phyloP scores from a whole-genome alignment of 371 early-diverging fungal genomes.

The Apophysomyces trapeziformis region DNA sequence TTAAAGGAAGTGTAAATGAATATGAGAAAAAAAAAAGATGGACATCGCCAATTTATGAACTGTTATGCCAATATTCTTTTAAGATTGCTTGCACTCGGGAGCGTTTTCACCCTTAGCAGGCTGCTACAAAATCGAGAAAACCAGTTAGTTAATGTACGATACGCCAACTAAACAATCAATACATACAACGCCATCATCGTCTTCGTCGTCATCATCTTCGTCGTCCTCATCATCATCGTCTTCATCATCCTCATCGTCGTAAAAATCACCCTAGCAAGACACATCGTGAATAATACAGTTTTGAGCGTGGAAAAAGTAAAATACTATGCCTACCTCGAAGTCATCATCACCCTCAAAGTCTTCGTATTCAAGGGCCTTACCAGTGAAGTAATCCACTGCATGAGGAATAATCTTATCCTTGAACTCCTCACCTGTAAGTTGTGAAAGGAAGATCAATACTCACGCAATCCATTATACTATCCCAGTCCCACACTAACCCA shows the following conservation, averaged over 20 bases:
- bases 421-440: conserved; percentile 72
- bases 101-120: conserved; percentile 60
- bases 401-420: conserved; percentile 95
- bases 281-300: no score
- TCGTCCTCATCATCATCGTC: conserved; percentile 58
- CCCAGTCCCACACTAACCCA: conserved; percentile 54
- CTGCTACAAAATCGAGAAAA: conserved; percentile 16
- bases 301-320: background rate
- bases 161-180: conserved; percentile 5
- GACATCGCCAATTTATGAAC: background rate
- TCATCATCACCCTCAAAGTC: conserved; percentile 73
- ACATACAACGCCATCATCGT: conserved; percentile 63
- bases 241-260: conserved; percentile 72
- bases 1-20: conserved; percentile 9
- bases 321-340: conserved; percentile 55
- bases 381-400: conserved; percentile 98
- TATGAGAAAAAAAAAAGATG: conserved; percentile 10
- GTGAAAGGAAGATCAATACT: conserved; percentile 2
- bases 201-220: conserved; percentile 54
- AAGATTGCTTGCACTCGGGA: conserved; percentile 68
- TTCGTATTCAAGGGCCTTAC: conserved; percentile 88
- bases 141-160: background rate
- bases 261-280: conserved; percentile 56
- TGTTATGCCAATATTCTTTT: conserved; percentile 17
- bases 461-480: background rate